These are phyloP conservation scores for Phyllosticta citriasiana DNA, from an alignment of 2,329 filamentous ascomycete genomes.

Conservation along the genomic window DNA sequence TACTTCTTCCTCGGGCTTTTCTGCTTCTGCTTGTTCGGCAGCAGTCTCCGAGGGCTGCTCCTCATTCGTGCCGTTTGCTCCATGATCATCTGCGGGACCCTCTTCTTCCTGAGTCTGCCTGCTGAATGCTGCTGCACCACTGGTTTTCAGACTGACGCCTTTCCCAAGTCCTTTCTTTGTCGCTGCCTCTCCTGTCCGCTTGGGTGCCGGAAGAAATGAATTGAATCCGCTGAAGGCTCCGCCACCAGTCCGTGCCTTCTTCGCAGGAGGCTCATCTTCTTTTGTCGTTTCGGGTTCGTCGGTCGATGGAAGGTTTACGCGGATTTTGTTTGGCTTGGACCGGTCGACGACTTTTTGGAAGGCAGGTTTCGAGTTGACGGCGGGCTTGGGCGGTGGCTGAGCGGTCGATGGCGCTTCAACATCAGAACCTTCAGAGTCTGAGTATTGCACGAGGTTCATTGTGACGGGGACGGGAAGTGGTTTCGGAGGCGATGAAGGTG, in stretches of 20 bases:
- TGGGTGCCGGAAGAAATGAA: conserved; percentile 76
- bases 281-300: conserved; percentile 18
- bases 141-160: conserved; percentile 70
- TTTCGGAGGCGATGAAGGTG: background rate
- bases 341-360: conserved; percentile 76
- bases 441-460: conserved; percentile 77
- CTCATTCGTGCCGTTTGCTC: conserved; percentile 16
- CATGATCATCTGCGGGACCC: conserved; percentile 22
- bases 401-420: conserved; percentile 37
- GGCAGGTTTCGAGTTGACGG: conserved; percentile 45
- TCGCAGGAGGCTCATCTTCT: conserved; percentile 51
- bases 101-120: conserved; percentile 41
- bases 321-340: conserved; percentile 72
- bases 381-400: conserved; percentile 18
- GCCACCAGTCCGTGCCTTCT: conserved; percentile 55
- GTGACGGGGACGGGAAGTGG: conserved; percentile 11
- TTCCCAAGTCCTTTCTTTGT: conserved; percentile 35
- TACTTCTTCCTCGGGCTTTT: conserved; percentile 42
- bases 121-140: conserved; percentile 71
- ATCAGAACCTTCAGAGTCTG: conserved; percentile 64
- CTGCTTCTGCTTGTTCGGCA: conserved; percentile 43
- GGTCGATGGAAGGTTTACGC: conserved; percentile 60
- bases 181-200: conserved; percentile 36
- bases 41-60: background rate
- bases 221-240: conserved; percentile 74